A percentile compares a stretch with the other conserved stretches of the same genome.
Evolutionary conservation across 2,329 filamentous ascomycete species (phyloP).

Genomic region (Acrodontium crateriforme): DNA sequence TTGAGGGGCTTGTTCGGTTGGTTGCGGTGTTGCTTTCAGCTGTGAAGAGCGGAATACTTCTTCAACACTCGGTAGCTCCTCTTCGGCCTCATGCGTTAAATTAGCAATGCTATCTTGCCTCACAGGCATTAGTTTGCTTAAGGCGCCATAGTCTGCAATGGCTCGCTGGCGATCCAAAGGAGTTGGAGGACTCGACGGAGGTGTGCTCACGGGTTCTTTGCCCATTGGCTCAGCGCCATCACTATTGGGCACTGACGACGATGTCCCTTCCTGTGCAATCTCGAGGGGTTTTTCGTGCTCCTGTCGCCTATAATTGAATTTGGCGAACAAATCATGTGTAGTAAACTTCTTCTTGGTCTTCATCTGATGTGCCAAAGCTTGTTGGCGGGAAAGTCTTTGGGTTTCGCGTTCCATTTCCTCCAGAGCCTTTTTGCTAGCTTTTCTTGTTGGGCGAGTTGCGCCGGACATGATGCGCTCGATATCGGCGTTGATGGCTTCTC

Average conservation of each 20-base stretch:
- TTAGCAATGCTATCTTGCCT: constrained; percentile 17
- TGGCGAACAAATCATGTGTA: constrained; percentile 67
- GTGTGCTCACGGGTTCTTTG: constrained; percentile 20
- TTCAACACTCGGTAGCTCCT: constrained; percentile 14
- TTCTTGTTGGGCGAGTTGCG: constrained; percentile 54
- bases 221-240: constrained; percentile 11
- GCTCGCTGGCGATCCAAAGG: constrained; percentile 22
- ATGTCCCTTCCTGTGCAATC: constrained; percentile 6
- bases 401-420: constrained; percentile 94
- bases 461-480: constrained; percentile 20
- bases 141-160: constrained; percentile 19
- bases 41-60: constrained; percentile 19
- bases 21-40: background rate
- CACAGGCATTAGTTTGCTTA: constrained; percentile 19
- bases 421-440: constrained; percentile 85
- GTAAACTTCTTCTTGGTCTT: constrained; percentile 80
- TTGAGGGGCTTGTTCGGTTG: background rate
- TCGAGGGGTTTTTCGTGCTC: constrained; percentile 1
- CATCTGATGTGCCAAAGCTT: constrained; percentile 82
- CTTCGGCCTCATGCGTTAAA: constrained; percentile 12
- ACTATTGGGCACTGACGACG: constrained; percentile 18
- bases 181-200: constrained; percentile 31
- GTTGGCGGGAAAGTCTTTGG: constrained; percentile 74
- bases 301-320: constrained; percentile 47
- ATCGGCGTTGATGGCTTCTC: constrained; percentile 11